A percentile compares a stretch with the other conserved stretches of the same genome.
phyloP scores from a whole-genome alignment of 1,284 basidiomycete genomes.

The Ceratobasidium sp. region DNA sequence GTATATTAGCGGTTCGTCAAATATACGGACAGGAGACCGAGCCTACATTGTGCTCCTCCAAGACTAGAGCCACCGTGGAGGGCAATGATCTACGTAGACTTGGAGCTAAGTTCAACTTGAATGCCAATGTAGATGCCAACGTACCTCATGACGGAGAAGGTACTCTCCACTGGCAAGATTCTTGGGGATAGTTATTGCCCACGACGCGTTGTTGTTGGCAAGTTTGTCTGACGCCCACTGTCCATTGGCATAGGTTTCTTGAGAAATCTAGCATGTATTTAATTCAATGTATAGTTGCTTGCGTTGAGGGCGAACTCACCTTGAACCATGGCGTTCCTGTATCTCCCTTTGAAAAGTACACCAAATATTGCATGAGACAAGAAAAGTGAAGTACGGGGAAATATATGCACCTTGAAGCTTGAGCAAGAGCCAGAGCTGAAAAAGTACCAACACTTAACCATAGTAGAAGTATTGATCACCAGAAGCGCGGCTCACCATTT shows the following conservation, averaged over 20 bases:
- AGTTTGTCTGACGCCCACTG: conserved; percentile 40
- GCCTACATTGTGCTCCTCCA: conserved; percentile 38
- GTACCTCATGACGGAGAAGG: conserved; percentile 26
- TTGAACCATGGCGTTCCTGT: conserved; percentile 40
- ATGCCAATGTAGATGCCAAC: too few species aligned
- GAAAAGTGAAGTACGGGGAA: too few species aligned
- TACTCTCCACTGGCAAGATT: conserved; percentile 39
- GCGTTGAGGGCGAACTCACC: not conserved
- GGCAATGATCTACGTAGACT: conserved; percentile 18
- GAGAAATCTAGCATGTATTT: conserved; percentile 26
- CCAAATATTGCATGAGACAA: too few species aligned
- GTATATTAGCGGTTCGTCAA: too few species aligned
- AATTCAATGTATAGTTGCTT: not conserved
- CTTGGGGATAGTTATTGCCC: conserved; percentile 40
- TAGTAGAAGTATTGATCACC: too few species aligned
- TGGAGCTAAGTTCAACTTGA: too few species aligned
- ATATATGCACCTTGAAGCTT: conserved; percentile 18
- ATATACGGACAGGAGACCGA: too few species aligned
- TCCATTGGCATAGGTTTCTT: conserved; percentile 40
- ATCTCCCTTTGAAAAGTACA: conserved; percentile 6
- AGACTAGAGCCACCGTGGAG: conserved; percentile 28
- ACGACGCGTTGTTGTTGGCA: conserved; percentile 38
- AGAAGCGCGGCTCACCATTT: conserved; percentile 30
- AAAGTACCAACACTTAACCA: not conserved
- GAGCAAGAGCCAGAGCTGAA: conserved; percentile 35